phyloP scores from a whole-genome alignment of 805 yeast genomes.

The Lachancea mirantina region DNA sequence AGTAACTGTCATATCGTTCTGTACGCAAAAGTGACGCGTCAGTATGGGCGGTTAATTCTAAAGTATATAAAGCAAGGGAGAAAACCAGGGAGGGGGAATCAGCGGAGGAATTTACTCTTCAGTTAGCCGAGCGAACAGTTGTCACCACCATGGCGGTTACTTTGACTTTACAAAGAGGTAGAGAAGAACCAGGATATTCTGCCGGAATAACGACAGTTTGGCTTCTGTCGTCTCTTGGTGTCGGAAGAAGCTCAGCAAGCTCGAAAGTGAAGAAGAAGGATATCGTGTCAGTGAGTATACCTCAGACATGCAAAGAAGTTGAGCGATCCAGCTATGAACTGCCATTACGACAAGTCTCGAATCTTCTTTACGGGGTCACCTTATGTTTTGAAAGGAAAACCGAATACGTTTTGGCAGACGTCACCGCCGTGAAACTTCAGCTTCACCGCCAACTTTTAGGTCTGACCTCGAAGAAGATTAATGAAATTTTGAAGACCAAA shows the following conservation, averaged over 20 bases:
- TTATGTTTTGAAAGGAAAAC: conserved; percentile 28
- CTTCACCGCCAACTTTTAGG: conserved; percentile 15
- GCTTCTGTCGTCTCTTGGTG: conserved; percentile 27
- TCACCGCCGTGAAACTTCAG: conserved; percentile 18
- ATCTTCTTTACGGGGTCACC: conserved; percentile 27
- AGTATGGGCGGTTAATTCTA: no score
- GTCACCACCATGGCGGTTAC: no score
- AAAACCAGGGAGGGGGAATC: no score
- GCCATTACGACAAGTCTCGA: conserved; percentile 26
- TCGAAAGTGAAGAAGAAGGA: conserved; percentile 23
- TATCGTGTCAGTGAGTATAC: conserved; percentile 27
- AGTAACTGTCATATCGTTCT: no score
- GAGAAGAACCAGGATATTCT: conserved; percentile 1
- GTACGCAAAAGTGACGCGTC: no score
- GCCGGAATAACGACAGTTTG: conserved; percentile 24
- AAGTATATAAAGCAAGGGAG: no score
- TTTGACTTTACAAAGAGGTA: conserved; percentile 4
- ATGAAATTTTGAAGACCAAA: neutral
- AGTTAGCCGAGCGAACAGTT: no score
- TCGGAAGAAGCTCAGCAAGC: conserved; percentile 7
- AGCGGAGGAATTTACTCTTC: no score
- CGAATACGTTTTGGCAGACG: conserved; percentile 26
- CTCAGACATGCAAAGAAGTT: conserved; percentile 25
- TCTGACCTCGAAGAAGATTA: neutral
- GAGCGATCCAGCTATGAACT: conserved; percentile 14